Evolutionary conservation across 345 rosid species (phyloP).

Genomic region (Salix arbutifolia): DNA sequence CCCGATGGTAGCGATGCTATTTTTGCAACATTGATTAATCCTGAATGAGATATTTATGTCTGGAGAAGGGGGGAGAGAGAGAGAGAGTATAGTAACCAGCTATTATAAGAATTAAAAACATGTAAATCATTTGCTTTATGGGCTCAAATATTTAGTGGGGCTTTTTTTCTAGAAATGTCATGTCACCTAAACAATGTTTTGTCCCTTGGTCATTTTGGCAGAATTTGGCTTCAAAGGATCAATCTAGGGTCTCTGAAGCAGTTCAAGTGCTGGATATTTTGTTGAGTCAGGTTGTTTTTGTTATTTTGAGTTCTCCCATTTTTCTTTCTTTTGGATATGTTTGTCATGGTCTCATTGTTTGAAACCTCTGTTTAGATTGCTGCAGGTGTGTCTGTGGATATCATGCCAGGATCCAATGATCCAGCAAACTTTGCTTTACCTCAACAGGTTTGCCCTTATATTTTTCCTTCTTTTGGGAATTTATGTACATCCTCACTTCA

Average conservation of each 20-base stretch:
- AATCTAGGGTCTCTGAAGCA: slow-evolving; percentile 69
- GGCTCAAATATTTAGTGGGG: background rate
- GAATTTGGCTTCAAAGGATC: slow-evolving; percentile 82
- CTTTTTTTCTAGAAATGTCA: background rate
- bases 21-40: background rate
- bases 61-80: background rate
- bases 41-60: background rate
- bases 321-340: background rate
- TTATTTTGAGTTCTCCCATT: slow-evolving; percentile 1
- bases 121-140: background rate
- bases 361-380: slow-evolving; percentile 54
- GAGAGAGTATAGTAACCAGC: background rate
- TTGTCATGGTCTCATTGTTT: slow-evolving; percentile 9
- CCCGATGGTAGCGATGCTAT: background rate
- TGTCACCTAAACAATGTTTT: slow-evolving; percentile 1
- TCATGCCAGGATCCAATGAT: slow-evolving; percentile 90
- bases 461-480: background rate
- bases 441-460: slow-evolving; percentile 63
- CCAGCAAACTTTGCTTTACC: slow-evolving; percentile 94
- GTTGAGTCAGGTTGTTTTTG: slow-evolving; percentile 62
- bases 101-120: background rate
- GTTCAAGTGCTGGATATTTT: slow-evolving; percentile 78
- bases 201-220: slow-evolving; percentile 30
- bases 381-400: slow-evolving; percentile 83
- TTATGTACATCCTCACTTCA: background rate